Evolutionary conservation across 345 rosid species (phyloP).

Genomic region (Eutrema japonicum): DNA sequence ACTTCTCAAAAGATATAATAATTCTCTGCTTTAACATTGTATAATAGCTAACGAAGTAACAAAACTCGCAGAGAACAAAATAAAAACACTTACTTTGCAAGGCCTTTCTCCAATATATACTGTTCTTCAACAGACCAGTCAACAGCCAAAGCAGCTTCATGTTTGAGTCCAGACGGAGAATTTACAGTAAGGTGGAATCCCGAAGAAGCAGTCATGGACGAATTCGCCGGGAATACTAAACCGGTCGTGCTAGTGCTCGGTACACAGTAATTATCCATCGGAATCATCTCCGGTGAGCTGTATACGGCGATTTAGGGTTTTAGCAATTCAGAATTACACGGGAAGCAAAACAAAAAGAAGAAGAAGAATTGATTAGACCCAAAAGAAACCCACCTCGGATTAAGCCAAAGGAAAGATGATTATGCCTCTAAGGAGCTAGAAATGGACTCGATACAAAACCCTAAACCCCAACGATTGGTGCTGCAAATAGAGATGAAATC

Average conservation of each 20-base stretch:
- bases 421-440: background rate
- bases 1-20: background rate
- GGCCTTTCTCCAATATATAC: constrained; percentile 74
- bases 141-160: constrained; percentile 68
- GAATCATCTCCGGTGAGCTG: constrained; percentile 35
- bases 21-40: constrained; percentile 6
- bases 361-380: background rate
- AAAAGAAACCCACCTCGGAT: constrained; percentile 40
- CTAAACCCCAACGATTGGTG: constrained; percentile 22
- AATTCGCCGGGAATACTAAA: constrained; percentile 42
- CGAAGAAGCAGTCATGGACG: constrained; percentile 36
- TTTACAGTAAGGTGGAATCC: constrained; percentile 40
- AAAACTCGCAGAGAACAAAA: background rate
- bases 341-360: background rate
- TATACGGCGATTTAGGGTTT: constrained; percentile 31
- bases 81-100: constrained; percentile 54
- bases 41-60: constrained; percentile 3
- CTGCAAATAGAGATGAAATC: constrained; percentile 12
- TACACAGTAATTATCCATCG: constrained; percentile 42
- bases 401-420: background rate
- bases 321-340: constrained; percentile 9
- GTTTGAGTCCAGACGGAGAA: constrained; percentile 38
- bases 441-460: constrained; percentile 37
- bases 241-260: constrained; percentile 42
- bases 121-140: constrained; percentile 92